Evolutionary conservation across 169 alveolate species (phyloP).

Genomic region (Cryptosporidium ubiquitum): DNA sequence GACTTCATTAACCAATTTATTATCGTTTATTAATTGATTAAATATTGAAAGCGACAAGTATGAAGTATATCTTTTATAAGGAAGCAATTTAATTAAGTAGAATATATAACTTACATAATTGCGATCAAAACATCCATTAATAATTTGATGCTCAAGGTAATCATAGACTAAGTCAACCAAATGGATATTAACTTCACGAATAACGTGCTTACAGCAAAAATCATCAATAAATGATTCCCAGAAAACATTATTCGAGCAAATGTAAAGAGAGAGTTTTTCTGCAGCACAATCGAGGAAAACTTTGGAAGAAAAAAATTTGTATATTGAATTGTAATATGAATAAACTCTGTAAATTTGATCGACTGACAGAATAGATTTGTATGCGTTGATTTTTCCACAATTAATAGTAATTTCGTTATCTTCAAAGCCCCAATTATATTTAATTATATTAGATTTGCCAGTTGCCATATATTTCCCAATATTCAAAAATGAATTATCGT

Average conservation of each 20-base stretch:
- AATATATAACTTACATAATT: background rate
- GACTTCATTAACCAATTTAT: slow-evolving; percentile 13
- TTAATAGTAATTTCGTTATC: background rate
- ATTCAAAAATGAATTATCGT: background rate
- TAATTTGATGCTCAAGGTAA: slow-evolving; percentile 13
- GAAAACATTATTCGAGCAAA: background rate
- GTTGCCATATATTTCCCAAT: slow-evolving; percentile 26
- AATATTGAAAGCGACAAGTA: background rate
- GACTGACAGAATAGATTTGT: background rate
- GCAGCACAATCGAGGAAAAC: background rate
- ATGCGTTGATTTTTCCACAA: background rate
- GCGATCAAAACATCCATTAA: background rate
- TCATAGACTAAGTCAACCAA: background rate
- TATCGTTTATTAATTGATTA: background rate
- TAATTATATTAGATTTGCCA: background rate
- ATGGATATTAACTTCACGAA: background rate
- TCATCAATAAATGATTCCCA: slow-evolving; percentile 35
- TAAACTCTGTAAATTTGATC: background rate
- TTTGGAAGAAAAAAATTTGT: background rate
- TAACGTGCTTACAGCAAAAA: background rate
- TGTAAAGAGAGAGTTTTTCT: background rate
- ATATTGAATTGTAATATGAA: background rate
- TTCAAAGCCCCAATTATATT: background rate
- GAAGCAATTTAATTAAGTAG: background rate
- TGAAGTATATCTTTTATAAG: background rate